Base-by-base conservation (phyloP, 495 filamentous ascomycete species). In the Xylaria venustula region DNA sequence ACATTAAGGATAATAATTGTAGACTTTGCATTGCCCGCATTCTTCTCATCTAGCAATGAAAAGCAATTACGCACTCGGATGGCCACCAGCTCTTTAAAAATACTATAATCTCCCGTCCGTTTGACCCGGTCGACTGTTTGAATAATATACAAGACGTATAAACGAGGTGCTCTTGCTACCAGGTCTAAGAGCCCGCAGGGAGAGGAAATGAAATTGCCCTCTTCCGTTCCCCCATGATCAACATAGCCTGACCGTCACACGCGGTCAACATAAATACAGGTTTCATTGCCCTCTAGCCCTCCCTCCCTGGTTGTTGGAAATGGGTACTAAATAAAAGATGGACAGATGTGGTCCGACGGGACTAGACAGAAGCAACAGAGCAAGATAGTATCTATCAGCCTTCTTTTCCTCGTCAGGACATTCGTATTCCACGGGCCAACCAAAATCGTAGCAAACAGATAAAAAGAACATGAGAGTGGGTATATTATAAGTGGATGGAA, bases 111-210 rank as follows among this genome's bases (percentile, higher is more conserved):
- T 26, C 20, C 20, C 28, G 28, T 45, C 40, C 41, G 28, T 47
- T 47, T 23, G 26, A 15, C 7, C 30, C 42, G 46, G 17, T 28
- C 25, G 50, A 19, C 58, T 17, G 30, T 59, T 54, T 64, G 61
- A 68, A 68, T 71, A 69, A 67, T 71, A 69, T 71, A 71, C 68
- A 68, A 65, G 57, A 65, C 51, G 64, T 60, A 67, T 50, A 60
- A 22, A 25, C 52, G 40, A 32, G 47, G 25, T 36, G 6, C 22
- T 51, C 60, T 61, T 22, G 17, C 36, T 42, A 19, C 54, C 7
- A 23, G 22, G n/a, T 26, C 14, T 30, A 28, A 25, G 40, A 26
- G 8, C 53, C 7, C 51, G 17, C 17, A 48, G 9, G 40, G 23
- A 51, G 15, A 44, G 32, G 34, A 17, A 44, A 41, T 8, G 34